These are phyloP conservation scores for Capronia epimyces DNA, from an alignment of 2,329 filamentous ascomycete species.

Conservation along the genomic window DNA sequence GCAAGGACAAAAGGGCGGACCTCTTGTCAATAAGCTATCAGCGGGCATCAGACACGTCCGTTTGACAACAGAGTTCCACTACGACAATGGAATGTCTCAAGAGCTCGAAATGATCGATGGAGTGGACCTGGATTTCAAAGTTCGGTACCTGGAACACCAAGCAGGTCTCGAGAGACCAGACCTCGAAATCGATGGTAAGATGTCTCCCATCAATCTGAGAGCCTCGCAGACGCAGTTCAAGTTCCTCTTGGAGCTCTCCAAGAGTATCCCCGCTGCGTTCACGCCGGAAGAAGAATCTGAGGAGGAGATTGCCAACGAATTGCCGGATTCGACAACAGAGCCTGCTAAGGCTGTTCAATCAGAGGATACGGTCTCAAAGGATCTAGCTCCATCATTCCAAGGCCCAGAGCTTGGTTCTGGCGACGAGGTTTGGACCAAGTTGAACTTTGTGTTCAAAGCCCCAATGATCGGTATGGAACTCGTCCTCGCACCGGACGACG, in stretches of 20 bases:
- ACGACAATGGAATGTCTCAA: conserved; percentile 64
- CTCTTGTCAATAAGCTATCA: conserved; percentile 80
- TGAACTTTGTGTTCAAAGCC: conserved; percentile 86
- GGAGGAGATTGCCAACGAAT: conserved; percentile 68
- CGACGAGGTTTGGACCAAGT: conserved; percentile 77
- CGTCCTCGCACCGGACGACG: conserved; percentile 66
- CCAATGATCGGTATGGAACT: conserved; percentile 84
- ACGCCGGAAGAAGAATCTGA: conserved; percentile 65
- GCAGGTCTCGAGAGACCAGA: conserved; percentile 74
- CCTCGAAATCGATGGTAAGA: conserved; percentile 80
- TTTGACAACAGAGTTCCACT: conserved; percentile 84
- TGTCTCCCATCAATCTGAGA: conserved; percentile 88
- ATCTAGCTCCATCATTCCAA: conserved; percentile 48
- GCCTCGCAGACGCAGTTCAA: conserved; percentile 88
- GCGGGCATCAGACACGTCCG: conserved; percentile 89
- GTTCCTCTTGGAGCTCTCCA: conserved; percentile 80
- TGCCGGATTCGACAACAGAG: conserved; percentile 54
- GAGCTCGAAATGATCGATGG: conserved; percentile 96
- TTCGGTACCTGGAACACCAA: conserved; percentile 85
- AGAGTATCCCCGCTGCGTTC: conserved; percentile 83
- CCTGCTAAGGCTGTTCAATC: conserved; percentile 46
- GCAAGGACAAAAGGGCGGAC: conserved; percentile 66
- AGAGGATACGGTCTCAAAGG: conserved; percentile 43
- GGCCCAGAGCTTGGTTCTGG: conserved; percentile 65
- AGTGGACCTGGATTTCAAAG: conserved; percentile 86